phyloP scores from a whole-genome alignment of 129 eudicot species.

The Mikania micrantha region DNA sequence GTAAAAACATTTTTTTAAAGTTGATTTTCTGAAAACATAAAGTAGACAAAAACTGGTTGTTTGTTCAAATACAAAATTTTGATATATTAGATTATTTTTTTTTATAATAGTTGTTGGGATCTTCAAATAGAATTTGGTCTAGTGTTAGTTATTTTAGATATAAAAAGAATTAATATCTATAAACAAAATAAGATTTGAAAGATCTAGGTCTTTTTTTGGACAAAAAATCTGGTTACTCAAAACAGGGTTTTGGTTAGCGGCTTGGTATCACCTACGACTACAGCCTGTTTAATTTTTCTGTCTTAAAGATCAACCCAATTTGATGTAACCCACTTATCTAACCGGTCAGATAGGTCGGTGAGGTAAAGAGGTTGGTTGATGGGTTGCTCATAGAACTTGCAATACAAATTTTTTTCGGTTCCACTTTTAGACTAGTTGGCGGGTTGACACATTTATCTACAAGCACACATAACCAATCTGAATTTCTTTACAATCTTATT shows the following conservation, averaged over 20 bases:
- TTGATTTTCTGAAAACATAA: too few relatives aligned
- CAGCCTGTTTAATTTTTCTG: not conserved
- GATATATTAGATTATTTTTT: not conserved
- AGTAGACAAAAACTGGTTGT: too few relatives aligned
- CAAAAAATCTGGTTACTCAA: not conserved
- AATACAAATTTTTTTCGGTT: not conserved
- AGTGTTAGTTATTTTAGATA: not conserved
- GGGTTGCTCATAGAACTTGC: not conserved
- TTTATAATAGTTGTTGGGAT: not conserved
- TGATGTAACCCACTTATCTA: too few relatives aligned
- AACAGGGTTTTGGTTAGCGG: not conserved
- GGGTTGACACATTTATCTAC: not conserved
- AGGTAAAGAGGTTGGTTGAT: too few relatives aligned
- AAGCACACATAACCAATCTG: not conserved
- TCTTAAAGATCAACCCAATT: too few relatives aligned
- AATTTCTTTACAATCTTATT: not conserved
- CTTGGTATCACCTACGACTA: not conserved
- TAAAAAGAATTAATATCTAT: not conserved
- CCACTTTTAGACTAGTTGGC: not conserved
- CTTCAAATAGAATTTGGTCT: not conserved
- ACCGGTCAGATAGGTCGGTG: too few relatives aligned
- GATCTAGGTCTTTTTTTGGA: not conserved
- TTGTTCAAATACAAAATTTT: not conserved
- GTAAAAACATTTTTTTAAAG: too few relatives aligned
- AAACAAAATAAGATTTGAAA: too few relatives aligned